phyloP scores from a whole-genome alignment of 2,329 filamentous ascomycete genomes.

The Aspergillus terreus region DNA sequence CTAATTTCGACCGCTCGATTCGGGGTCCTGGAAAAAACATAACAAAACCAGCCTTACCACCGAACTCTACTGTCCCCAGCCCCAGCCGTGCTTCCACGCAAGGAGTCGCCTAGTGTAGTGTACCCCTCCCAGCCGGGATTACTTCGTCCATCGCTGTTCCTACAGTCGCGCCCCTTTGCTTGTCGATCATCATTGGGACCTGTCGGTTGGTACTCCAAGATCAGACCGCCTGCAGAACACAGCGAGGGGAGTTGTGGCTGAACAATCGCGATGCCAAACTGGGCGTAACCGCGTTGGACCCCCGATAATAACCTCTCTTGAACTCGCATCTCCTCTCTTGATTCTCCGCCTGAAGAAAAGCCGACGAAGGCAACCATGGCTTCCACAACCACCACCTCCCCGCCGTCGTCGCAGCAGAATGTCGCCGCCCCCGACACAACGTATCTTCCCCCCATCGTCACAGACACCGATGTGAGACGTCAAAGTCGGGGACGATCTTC shows the following conservation, averaged over 20 bases:
- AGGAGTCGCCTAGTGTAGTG: conserved; percentile 16
- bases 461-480: conserved; percentile 52
- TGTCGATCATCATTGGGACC: conserved; percentile 4
- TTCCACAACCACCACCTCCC: conserved; percentile 24
- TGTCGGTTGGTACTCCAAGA: conserved; percentile 2
- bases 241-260: conserved; percentile 15
- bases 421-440: conserved; percentile 24
- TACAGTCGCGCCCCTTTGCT: conserved; percentile 8
- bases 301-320: conserved; percentile 19
- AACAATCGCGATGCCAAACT: conserved; percentile 35
- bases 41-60: background rate
- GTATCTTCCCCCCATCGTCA: conserved; percentile 47
- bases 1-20: conserved; percentile 5
- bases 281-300: conserved; percentile 21
- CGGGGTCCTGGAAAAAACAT: conserved; percentile 4
- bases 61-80: conserved; percentile 5
- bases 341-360: conserved; percentile 8
- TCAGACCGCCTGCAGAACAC: conserved; percentile 1
- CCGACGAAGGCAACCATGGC: conserved; percentile 34
- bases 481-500: conserved; percentile 65
- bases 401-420: conserved; percentile 26
- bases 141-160: conserved; percentile 3
- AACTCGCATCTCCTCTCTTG: conserved; percentile 16
- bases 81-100: conserved; percentile 17
- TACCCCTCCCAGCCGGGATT: conserved; percentile 14